phyloP scores from a whole-genome alignment of 768 basidiomycete genomes.

The Lentinula boryana region DNA sequence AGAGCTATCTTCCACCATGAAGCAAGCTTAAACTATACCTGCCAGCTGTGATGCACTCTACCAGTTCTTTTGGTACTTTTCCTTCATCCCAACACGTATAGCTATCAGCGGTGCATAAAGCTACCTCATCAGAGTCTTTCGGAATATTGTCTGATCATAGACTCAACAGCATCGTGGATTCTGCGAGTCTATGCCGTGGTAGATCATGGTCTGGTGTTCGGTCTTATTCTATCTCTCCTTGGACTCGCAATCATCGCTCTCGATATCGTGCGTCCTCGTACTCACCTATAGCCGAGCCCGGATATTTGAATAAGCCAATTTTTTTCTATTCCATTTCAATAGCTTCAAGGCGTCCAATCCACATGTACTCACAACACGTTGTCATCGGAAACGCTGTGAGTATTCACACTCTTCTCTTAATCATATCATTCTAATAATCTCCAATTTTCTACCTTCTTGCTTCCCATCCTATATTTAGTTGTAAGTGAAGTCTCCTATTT shows the following conservation, averaged over 20 bases:
- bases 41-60: neutral
- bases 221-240: neutral
- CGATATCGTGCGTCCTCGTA: neutral
- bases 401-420: neutral
- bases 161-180: neutral
- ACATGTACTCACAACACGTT: neutral
- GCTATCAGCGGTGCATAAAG: neutral
- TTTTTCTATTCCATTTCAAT: no score
- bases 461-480: neutral
- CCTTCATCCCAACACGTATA: neutral
- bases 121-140: neutral
- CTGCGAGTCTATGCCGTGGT: neutral
- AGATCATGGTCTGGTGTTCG: neutral
- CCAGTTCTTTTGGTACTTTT: neutral
- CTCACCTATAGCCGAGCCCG: neutral
- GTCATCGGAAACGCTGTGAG: neutral
- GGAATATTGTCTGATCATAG: neutral
- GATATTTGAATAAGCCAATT: no score
- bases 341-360: neutral
- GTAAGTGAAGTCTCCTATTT: neutral
- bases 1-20: neutral
- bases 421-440: neutral
- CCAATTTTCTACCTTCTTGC: neutral
- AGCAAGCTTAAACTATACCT: neutral
- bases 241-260: neutral